Percentiles rank a stretch among this genome's conserved stretches.
phyloP scores from a whole-genome alignment of 2,329 filamentous ascomycete genomes.

The Trichoderma endophyticum region DNA sequence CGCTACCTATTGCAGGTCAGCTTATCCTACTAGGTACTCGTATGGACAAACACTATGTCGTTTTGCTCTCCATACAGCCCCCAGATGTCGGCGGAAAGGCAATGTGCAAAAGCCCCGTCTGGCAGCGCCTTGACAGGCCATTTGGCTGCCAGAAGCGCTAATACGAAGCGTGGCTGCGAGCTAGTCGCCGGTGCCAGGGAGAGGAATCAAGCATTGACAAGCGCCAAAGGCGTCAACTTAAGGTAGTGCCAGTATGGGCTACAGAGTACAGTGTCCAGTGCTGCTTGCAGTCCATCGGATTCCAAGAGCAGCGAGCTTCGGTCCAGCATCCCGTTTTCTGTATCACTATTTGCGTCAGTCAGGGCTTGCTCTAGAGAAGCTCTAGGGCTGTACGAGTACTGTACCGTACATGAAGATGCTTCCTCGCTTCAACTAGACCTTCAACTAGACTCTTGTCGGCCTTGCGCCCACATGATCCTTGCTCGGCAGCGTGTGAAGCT shows the following conservation, averaged over 20 bases:
- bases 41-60: not conserved
- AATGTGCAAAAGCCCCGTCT: not conserved
- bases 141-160: not conserved
- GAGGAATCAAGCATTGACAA: not conserved
- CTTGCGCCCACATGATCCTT: slow-evolving; percentile 6
- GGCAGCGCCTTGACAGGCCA: not conserved
- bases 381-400: not conserved
- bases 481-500: not conserved
- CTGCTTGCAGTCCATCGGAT: not conserved
- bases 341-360: not conserved
- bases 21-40: not conserved
- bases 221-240: not conserved
- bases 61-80: not conserved
- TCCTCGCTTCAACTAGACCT: not conserved
- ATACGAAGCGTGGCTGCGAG: not conserved
- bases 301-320: not conserved
- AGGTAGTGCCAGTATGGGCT: not conserved
- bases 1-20: not conserved
- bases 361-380: not conserved
- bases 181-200: not conserved
- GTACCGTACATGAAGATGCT: not conserved
- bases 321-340: not conserved
- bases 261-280: not conserved
- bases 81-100: not conserved
- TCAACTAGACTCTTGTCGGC: not conserved